Conservation (phyloP, 78 protist species). For the Dictyostelium firmibasis region DNA sequence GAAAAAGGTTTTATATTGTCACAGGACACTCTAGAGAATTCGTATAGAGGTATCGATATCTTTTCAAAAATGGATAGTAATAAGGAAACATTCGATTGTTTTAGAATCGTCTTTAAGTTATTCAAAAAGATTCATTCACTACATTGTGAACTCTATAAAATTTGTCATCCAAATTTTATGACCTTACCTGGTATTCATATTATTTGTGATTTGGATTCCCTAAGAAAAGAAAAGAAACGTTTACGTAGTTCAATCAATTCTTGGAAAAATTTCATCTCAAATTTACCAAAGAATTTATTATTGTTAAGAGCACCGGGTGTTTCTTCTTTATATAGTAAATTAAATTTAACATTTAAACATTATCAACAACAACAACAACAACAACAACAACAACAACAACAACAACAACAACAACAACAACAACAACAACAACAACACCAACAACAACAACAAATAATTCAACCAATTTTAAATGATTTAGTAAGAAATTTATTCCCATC, state of each 20-base stretch:
- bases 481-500: not conserved
- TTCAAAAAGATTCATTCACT: not conserved
- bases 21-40: constrained; percentile 2
- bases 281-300: constrained; percentile 4
- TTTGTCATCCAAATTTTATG: not conserved
- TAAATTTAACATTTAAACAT: not conserved
- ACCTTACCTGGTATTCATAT: not conserved
- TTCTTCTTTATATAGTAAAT: not conserved
- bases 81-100: not conserved
- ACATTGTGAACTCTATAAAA: not conserved
- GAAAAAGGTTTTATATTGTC: not conserved
- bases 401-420: not conserved
- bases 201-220: not conserved
- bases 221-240: not conserved
- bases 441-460: too few species aligned
- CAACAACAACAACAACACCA: too few species aligned
- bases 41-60: not conserved
- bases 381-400: not conserved
- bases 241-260: not conserved
- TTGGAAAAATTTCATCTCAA: not conserved
- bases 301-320: constrained; percentile 24
- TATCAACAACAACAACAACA: not conserved
- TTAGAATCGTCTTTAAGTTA: not conserved
- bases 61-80: not conserved
- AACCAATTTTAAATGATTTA: not conserved